A percentile compares a stretch with the other conserved stretches of the same genome.
Evolutionary conservation across 2,329 filamentous ascomycete genomes (phyloP).

Genomic region (Byssochlamys sp.): DNA sequence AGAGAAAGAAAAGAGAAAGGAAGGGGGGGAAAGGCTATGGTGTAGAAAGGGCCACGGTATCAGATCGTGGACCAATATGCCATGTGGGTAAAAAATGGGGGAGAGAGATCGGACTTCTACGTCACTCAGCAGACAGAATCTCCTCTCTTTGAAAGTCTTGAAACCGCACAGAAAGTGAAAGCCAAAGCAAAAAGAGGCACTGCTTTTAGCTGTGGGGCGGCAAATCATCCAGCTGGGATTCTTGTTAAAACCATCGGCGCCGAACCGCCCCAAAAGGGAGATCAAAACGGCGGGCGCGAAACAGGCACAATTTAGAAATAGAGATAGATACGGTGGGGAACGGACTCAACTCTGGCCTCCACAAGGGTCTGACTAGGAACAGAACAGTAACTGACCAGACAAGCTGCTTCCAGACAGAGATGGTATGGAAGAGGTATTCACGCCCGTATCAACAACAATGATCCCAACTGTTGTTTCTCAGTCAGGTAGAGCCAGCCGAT

Average conservation of each 20-base stretch:
- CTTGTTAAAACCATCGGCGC: neutral
- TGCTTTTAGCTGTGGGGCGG: neutral
- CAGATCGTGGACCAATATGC: conserved; percentile 1
- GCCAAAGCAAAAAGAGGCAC: neutral
- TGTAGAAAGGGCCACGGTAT: neutral
- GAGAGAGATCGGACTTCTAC: neutral
- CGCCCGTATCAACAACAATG: no score
- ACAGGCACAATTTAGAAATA: conserved; percentile 6
- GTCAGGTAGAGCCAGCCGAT: neutral
- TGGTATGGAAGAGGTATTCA: neutral
- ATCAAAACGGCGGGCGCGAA: conserved; percentile 1
- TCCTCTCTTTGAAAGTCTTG: neutral
- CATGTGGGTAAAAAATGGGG: neutral
- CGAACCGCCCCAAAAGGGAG: neutral
- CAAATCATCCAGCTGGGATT: neutral
- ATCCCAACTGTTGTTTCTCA: neutral
- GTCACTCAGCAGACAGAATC: neutral
- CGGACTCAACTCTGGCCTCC: conserved; percentile 12
- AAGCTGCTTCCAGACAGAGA: neutral
- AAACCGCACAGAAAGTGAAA: neutral
- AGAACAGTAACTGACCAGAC: neutral
- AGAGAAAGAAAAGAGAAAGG: neutral
- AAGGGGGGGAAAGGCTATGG: neutral
- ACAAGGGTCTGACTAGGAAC: conserved; percentile 5
- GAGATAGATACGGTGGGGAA: conserved; percentile 11